Base-by-base conservation (phyloP, 805 yeast genomes). In the Ogataea paraovalis region DNA sequence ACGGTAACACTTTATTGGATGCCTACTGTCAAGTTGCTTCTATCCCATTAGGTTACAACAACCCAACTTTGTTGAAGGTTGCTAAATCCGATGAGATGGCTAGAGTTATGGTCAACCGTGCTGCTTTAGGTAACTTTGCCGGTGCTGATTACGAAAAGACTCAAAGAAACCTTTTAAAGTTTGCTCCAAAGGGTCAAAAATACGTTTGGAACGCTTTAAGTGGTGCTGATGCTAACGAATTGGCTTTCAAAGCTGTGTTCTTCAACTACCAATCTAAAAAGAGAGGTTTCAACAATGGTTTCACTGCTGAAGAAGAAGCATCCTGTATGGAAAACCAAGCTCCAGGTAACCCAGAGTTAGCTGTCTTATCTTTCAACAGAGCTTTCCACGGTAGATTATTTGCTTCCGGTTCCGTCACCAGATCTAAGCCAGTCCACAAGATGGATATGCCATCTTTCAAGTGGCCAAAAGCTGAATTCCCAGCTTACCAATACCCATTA, bases 401-500 rank as follows among this genome's bases (percentile, higher is more conserved):
- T 71, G 98, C 96, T 21, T 79, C 96, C 46, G 90, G 87, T 39
- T 86, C 96, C 6, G 81, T 88, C 55, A 91, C 98, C 36, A 82
- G 96, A 67, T 89, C 97, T 48, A 92, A 89, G 75, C 96, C 97
- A 56, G 79, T 92, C 59, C 98, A 91, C 76, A 91, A 92, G 73
- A 73, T 91, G 68, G 91, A 85, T 68, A 74, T 92, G 71, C 98
- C 98, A 51, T 82, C 96, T 6, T 91, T 91, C 74, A 80, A 87
- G 63, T 91, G 97, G 97, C 98, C 98, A 64, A 90, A 87, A 67
- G 97, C 97, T 47, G 89, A 88, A 68, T 94, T 87, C 73, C 82
- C 96, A 27, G 76, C 77, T 53, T 73, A 74, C 64, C 81, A 80
- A 57, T 87, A 85, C 67, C 83, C 88, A 42, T 76, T 92, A 58